Evolutionary conservation across 2,329 filamentous ascomycete species (phyloP).

Genomic region (Tolypocladium pustulatum): DNA sequence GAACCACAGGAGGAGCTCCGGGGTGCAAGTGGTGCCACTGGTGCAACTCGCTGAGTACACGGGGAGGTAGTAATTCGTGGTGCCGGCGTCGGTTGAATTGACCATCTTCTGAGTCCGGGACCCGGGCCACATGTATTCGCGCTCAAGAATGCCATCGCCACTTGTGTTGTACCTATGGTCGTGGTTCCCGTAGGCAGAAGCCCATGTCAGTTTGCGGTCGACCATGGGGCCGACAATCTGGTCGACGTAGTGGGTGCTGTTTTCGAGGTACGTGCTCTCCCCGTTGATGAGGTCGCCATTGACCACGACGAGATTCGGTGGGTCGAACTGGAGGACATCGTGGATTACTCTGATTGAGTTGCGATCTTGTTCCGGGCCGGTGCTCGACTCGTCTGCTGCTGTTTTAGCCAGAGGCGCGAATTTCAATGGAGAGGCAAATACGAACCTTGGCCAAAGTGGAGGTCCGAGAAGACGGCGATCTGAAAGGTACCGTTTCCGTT

Average conservation of each 20-base stretch:
- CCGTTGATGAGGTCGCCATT: slow-evolving; percentile 66
- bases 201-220: slow-evolving; percentile 45
- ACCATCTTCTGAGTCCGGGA: slow-evolving; percentile 31
- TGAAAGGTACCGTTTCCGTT: slow-evolving; percentile 35
- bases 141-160: slow-evolving; percentile 29
- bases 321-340: slow-evolving; percentile 45
- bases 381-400: background rate
- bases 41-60: slow-evolving; percentile 27
- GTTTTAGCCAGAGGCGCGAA: background rate
- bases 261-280: slow-evolving; percentile 46
- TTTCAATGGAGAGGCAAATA: background rate
- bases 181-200: slow-evolving; percentile 63
- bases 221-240: slow-evolving; percentile 48
- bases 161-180: slow-evolving; percentile 51
- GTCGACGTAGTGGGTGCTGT: slow-evolving; percentile 47
- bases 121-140: slow-evolving; percentile 27
- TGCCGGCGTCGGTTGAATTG: slow-evolving; percentile 19
- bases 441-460: slow-evolving; percentile 61
- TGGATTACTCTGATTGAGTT: slow-evolving; percentile 47
- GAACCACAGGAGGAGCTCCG: slow-evolving; percentile 54
- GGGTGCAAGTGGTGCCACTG: slow-evolving; percentile 17
- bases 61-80: slow-evolving; percentile 37
- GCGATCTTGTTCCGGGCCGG: slow-evolving; percentile 39
- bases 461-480: slow-evolving; percentile 53
- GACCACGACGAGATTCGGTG: slow-evolving; percentile 51